phyloP scores from a whole-genome alignment of 179 eudicot species.

The Nepenthes alata region DNA sequence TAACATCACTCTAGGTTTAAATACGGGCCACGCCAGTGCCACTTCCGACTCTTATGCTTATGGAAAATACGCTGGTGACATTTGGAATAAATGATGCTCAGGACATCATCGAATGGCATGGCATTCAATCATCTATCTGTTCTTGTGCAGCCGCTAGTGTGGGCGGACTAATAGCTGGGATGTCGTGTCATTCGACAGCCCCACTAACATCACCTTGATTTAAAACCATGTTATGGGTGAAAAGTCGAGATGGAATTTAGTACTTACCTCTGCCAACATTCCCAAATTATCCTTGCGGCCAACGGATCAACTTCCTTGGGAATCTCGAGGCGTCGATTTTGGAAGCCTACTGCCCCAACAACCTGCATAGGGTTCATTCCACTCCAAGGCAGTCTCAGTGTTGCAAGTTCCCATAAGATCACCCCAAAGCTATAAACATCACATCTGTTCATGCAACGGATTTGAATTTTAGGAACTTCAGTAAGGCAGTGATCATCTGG shows the following conservation, averaged over 20 bases:
- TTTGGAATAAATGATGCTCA: too few relatives aligned
- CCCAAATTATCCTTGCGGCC: slow-evolving; percentile 79
- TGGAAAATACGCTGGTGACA: too few relatives aligned
- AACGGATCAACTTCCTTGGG: slow-evolving; percentile 91
- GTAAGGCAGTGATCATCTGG: background rate
- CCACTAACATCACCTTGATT: too few relatives aligned
- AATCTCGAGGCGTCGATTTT: slow-evolving; percentile 83
- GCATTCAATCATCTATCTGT: too few relatives aligned
- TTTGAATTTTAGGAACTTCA: background rate
- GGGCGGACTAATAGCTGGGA: too few relatives aligned
- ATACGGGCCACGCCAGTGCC: too few relatives aligned
- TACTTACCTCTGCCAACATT: slow-evolving; percentile 97
- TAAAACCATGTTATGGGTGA: too few relatives aligned
- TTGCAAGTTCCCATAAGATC: slow-evolving; percentile 95
- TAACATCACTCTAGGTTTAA: too few relatives aligned
- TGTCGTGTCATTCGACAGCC: too few relatives aligned
- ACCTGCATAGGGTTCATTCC: slow-evolving; percentile 99
- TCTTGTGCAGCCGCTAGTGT: too few relatives aligned
- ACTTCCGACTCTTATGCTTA: too few relatives aligned
- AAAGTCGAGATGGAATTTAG: background rate
- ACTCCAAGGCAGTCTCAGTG: slow-evolving; percentile 87
- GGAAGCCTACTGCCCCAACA: slow-evolving; percentile 99
- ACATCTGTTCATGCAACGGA: slow-evolving; percentile 42
- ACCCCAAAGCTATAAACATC: slow-evolving; percentile 97
- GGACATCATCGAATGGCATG: too few relatives aligned